phyloP scores from a whole-genome alignment of 2,329 filamentous ascomycete species.

The Ophiostoma sp. region DNA sequence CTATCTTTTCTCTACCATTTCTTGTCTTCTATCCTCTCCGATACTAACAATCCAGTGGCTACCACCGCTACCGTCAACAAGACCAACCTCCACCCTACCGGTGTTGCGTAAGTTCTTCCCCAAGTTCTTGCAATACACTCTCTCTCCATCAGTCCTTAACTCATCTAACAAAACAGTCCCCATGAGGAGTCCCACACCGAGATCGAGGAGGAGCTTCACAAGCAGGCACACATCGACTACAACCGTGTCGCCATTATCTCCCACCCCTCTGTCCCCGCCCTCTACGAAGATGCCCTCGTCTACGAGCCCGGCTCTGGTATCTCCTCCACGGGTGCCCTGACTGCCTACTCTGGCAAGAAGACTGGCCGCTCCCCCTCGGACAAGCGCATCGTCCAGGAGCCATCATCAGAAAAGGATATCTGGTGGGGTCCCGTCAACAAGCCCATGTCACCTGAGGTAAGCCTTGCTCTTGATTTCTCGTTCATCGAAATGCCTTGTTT shows the following conservation, averaged over 20 bases:
- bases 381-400: conserved; percentile 95
- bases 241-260: conserved; percentile 92
- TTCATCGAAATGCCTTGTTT: background rate
- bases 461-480: conserved; percentile 32
- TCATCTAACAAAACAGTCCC: conserved; percentile 43
- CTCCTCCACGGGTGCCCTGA: conserved; percentile 89
- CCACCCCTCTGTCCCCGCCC: conserved; percentile 89
- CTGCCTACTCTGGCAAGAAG: conserved; percentile 96
- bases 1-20: too few relatives aligned
- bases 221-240: conserved; percentile 98
- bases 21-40: background rate
- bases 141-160: conserved; percentile 1
- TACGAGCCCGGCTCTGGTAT: conserved; percentile 98
- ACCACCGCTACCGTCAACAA: conserved; percentile 71
- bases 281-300: conserved; percentile 97
- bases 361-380: conserved; percentile 94
- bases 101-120: conserved; percentile 70
- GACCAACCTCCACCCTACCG: conserved; percentile 82
- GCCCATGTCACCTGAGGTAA: conserved; percentile 94
- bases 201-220: conserved; percentile 92
- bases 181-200: conserved; percentile 79
- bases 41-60: conserved; percentile 23
- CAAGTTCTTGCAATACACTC: conserved; percentile 15
- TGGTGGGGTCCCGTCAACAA: conserved; percentile 99
- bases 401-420: conserved; percentile 79